A percentile compares a stretch with the other conserved stretches of the same genome.
Evolutionary conservation across 2,329 filamentous ascomycete species (phyloP).

Genomic region (Cladosporium sp.): DNA sequence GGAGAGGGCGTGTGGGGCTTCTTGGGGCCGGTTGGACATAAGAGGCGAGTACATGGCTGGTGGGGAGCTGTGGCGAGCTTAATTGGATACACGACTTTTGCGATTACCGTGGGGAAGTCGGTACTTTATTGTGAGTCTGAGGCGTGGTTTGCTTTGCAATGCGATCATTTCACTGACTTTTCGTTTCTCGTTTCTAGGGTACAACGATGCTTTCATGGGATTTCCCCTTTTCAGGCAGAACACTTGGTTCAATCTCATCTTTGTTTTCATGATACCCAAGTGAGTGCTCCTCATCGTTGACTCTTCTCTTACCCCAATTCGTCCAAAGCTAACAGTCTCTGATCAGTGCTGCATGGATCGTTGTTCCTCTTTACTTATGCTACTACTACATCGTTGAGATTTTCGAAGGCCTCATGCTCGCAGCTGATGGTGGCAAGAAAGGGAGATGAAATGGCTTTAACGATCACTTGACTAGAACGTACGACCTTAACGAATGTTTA

Average conservation of each 20-base stretch:
- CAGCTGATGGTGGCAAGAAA: conserved; percentile 29
- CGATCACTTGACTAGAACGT: too few relatives aligned
- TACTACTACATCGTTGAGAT: conserved; percentile 59
- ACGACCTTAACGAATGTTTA: too few relatives aligned
- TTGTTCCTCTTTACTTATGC: conserved; percentile 59
- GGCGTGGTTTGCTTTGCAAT: conserved; percentile 55
- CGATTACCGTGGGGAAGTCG: conserved; percentile 66
- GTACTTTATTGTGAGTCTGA: conserved; percentile 53
- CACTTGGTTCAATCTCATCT: conserved; percentile 37
- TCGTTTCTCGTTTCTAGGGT: conserved; percentile 58
- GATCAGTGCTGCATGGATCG: conserved; percentile 57
- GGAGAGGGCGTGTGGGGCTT: conserved; percentile 39
- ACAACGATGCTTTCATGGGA: conserved; percentile 49
- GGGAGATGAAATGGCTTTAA: background rate
- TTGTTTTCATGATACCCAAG: conserved; percentile 64
- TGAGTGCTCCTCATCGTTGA: conserved; percentile 28
- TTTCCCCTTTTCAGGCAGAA: conserved; percentile 2
- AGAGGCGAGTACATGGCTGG: conserved; percentile 48
- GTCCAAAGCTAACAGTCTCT: background rate
- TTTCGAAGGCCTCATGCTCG: conserved; percentile 51
- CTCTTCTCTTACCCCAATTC: background rate
- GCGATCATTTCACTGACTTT: conserved; percentile 55
- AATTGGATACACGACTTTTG: conserved; percentile 53
- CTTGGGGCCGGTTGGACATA: conserved; percentile 44
- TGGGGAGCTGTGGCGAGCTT: conserved; percentile 53